Evolutionary conservation across 345 rosid genomes (phyloP).

Genomic region (Corchorus olitorius): DNA sequence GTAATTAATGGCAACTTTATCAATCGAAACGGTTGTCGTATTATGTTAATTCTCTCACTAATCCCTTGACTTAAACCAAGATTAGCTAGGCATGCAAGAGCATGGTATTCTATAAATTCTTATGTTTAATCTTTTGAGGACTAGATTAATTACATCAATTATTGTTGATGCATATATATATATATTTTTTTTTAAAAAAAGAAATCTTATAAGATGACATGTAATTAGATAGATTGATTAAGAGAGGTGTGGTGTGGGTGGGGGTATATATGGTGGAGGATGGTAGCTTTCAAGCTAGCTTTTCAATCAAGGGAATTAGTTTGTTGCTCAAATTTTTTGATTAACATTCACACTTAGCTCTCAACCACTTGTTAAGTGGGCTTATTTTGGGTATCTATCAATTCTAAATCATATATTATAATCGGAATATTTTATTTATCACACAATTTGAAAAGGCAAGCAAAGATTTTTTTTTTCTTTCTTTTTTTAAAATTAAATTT

Average conservation of each 20-base stretch:
- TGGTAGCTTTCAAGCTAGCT: slow-evolving; percentile 19
- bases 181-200: neutral
- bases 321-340: slow-evolving; percentile 19
- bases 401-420: neutral
- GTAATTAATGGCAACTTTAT: neutral
- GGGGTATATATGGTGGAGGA: neutral
- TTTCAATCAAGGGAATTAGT: slow-evolving; percentile 18
- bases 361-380: slow-evolving; percentile 19
- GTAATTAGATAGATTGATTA: neutral
- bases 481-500: too few species aligned
- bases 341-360: slow-evolving; percentile 9
- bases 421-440: neutral
- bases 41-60: slow-evolving; percentile 5
- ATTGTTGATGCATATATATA: slow-evolving; percentile 9
- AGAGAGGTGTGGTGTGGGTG: neutral
- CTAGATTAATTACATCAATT: slow-evolving; percentile 22
- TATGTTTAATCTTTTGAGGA: neutral
- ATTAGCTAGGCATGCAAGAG: neutral
- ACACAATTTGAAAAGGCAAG: neutral
- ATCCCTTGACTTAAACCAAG: neutral
- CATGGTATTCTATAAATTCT: neutral
- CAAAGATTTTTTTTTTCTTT: neutral
- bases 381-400: slow-evolving; percentile 16
- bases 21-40: neutral
- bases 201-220: neutral